Base-by-base conservation (phyloP, 2,329 filamentous ascomycete species). In the Cyclaneusma minus region DNA sequence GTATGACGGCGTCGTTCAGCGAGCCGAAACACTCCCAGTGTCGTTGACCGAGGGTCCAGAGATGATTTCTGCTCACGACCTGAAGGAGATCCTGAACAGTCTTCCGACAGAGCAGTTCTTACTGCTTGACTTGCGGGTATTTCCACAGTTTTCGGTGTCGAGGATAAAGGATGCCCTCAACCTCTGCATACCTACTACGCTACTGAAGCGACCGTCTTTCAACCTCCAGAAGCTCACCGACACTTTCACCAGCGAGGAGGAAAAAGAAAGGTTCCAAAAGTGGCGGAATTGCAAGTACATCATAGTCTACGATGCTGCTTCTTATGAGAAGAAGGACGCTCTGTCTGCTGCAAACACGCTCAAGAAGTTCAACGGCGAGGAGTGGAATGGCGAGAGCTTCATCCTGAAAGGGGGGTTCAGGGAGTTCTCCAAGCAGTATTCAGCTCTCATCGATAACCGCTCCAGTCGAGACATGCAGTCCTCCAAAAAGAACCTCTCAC, bases 121-220 rank as follows among this genome's bases (percentile, higher is more conserved):
- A 16, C 47, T 95, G 2, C 56, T 98, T 4, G 89, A 98, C 47
- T 66, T 95, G 13, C 71, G 89, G 20, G 84, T 91, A 0, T 81
- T 76, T 15, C 83, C 84, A 12, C 82, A 87, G 37, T 94, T 78
- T 44, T 66, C 73, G 1, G 62, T 68, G 23, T 74, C 79, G 13
- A 71, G 80, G 16, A 79, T 95, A 29, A 56, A 62, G 25, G 75
- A 76, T n/a, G 82, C 87, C 1, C 55, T 98, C 16, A 95, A 91
- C 45, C 59, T 98, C 4, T 95, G 89, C 45, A 92, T 95, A 33
- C 89, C 89, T 0, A 95, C 89, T 0, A 95, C 87, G 0, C 57
- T 98, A 9, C 55, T 98, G 11, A 95, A 95, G 51, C 66, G 89
- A 25, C 75, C 82, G 1, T 91, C 84, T 0, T 95, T 91, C 51